These are phyloP conservation scores for Agapanthus africanus DNA, from an alignment of 106 monocot genomes.

Conservation along the genomic window DNA sequence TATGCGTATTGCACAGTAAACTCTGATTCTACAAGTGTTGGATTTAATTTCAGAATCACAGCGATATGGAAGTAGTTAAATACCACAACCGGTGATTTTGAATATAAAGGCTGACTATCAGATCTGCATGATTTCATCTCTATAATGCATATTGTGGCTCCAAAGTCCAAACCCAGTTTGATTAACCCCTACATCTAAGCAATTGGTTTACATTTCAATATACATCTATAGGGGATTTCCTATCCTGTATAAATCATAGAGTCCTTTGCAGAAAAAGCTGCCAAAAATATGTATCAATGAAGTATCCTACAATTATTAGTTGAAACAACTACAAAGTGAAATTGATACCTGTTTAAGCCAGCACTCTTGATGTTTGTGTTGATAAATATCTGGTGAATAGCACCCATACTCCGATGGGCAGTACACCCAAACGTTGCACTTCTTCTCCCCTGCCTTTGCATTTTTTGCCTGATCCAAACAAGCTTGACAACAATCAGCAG, in stretches of 20 bases:
- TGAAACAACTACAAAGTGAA: background rate
- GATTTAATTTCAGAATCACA: constrained; percentile 5
- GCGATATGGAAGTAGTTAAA: background rate
- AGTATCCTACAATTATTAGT: background rate
- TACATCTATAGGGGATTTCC: background rate
- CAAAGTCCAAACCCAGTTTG: background rate
- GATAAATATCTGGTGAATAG: constrained; percentile 65
- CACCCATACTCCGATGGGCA: constrained; percentile 68
- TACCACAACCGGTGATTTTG: background rate
- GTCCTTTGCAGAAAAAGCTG: no score
- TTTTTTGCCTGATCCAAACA: constrained; percentile 61
- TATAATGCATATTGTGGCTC: background rate
- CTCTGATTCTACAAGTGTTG: background rate
- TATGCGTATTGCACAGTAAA: background rate
- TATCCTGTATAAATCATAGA: no score
- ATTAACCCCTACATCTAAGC: background rate
- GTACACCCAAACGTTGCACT: constrained; percentile 78
- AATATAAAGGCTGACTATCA: background rate
- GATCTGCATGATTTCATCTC: background rate
- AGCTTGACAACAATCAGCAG: constrained; percentile 77
- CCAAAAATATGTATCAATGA: background rate
- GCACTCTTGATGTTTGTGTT: constrained; percentile 82
- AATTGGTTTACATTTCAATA: background rate
- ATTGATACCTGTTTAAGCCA: constrained; percentile 67
- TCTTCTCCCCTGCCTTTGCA: constrained; percentile 48